Base-by-base conservation (phyloP, 495 filamentous ascomycete species). In the Antarctomyces pellizariae region DNA sequence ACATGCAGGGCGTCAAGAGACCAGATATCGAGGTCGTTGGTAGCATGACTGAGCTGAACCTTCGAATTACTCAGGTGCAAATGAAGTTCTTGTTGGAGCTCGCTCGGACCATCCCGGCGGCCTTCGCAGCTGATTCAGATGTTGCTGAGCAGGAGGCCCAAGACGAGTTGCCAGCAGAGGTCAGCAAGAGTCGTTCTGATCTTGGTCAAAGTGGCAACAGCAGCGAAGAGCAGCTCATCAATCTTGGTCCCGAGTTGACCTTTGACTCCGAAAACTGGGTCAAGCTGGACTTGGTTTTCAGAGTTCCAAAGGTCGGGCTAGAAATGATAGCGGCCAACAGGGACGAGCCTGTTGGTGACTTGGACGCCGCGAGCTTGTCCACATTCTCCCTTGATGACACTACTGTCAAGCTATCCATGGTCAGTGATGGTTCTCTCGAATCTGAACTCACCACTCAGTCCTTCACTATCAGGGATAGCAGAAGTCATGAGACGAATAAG, bases 351-450 rank as follows among this genome's bases (percentile, higher is more conserved):
- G 63, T 91, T 23, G 74, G 75, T 6, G 57, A 75, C 31, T 40
- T 83, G 13, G 77, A 84, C 34, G 59, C 64, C 17, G 72, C 78
- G 2, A 92, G 89, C 39, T 48, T 97, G 11, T 91, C 86, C 7
- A 78, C 73, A 31, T 95, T 95, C 47, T 84, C 82, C 14, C 57
- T 97, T 26, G 84, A 95, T 36, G 70, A 89, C 30, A 95, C 79
- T 9, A 72, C 67, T 36, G 57, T 93, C 25, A 95, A 93, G 55
- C 56, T 90, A 2, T 70, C 79, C n/a, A 86, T 95, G 75, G 64
- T 91, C 36, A 86, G 72, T 14, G 82, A 97, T 50, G 72, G 75
- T 11, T 80, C 83, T 7, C 43, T 97, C 10, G 86, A 97, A 45
- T 83, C 84, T 1, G 89, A 97, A 46, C 62, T 97, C 13, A 54